phyloP scores from a whole-genome alignment of 768 basidiomycete species.

The Amanita rimosa region DNA sequence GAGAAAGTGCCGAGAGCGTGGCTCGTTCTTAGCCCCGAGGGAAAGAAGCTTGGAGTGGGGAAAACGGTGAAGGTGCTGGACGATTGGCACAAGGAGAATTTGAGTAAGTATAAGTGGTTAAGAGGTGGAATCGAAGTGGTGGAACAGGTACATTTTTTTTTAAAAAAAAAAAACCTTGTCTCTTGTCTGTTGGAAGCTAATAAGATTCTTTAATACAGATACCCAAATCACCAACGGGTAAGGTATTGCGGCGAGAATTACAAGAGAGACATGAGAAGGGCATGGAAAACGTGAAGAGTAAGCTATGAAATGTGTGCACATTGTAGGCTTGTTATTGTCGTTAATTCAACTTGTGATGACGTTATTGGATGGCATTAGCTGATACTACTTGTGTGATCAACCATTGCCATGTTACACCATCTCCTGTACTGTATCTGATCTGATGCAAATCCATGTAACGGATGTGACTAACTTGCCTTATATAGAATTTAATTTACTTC shows the following conservation, averaged over 20 bases:
- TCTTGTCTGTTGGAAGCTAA: not conserved
- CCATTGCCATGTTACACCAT: no score
- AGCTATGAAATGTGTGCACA: conserved; percentile 20
- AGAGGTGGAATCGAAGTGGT: conserved; percentile 66
- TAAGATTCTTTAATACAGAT: conserved; percentile 30
- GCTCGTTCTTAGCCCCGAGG: conserved; percentile 53
- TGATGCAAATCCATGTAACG: no score
- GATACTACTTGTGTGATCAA: no score
- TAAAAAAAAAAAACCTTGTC: no score
- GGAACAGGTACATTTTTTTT: conserved; percentile 34
- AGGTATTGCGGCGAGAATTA: conserved; percentile 50
- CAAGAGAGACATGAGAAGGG: conserved; percentile 43
- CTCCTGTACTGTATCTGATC: no score
- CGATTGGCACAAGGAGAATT: conserved; percentile 45
- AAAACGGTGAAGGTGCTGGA: conserved; percentile 37
- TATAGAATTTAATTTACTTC: no score
- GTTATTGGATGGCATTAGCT: no score
- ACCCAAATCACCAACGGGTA: conserved; percentile 67
- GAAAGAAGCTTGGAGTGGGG: conserved; percentile 34
- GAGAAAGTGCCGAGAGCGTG: conserved; percentile 73
- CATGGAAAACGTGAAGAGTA: conserved; percentile 16
- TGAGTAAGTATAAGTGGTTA: conserved; percentile 72
- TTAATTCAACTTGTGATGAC: no score
- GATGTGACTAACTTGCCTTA: no score
- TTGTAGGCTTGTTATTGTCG: not conserved